Base-by-base conservation (phyloP, 441 rosid genomes). In the Erysimum cheiri region DNA sequence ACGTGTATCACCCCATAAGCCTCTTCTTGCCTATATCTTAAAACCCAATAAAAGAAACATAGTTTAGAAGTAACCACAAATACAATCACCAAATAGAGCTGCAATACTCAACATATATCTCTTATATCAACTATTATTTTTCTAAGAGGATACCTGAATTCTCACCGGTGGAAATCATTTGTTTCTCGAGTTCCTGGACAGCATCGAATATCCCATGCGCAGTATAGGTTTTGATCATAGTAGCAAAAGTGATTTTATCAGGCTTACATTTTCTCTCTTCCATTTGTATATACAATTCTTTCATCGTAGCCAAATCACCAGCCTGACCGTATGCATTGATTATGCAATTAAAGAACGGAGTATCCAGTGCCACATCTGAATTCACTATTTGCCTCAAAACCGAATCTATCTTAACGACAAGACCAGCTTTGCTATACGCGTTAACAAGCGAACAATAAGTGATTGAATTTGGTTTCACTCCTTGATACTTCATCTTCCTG, bases 381-480 rank as follows among this genome's bases (percentile, higher is more conserved):
- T 88, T 90, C 83, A 82, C 88, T 46, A 87, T 87, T 29, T 93
- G 97, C 74, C 90, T 87, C 69, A 81, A 78, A 74, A 85, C 76
- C 2, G 94, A 88, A 77, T 87, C 94, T 63, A 89, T 86, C 80
- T 82, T 86, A 70, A 26, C 64, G 5, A 80, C 71, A 53, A 76
- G 78, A 62, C 97, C 86, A 19, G 84, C 86, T 87, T 78, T 78
- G 65, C 85, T 67, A 70, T 87, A 87, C 26, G 89, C 90, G 71
- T 81, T 80, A 26, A 88, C 88, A 64, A 90, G 86, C 50, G 96
- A 85, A 74, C 91, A 88, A 57, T 89, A 90, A 1, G 97, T 90
- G 36, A 87, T 74, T 28, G 85, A 81, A 77, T 81, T 87, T 7
- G 97, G 96, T 82, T 93, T 93, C 83, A 87, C 84, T 60, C 98